Base-by-base conservation (phyloP, 148 eudicot genomes). In the Nyssa sinensis region DNA sequence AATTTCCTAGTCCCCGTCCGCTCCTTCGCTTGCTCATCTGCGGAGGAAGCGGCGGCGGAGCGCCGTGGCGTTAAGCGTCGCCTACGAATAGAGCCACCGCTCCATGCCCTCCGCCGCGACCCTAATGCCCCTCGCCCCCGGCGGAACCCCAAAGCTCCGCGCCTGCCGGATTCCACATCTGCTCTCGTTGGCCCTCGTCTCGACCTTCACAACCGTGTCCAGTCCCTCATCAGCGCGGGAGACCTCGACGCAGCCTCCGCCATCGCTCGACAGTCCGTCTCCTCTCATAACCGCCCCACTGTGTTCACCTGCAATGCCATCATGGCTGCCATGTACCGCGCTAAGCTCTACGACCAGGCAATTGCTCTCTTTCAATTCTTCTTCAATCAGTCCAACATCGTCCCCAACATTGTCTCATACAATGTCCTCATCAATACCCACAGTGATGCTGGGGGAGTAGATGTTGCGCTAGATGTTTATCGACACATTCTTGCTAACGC, bases 21-120 rank as follows among this genome's bases (percentile, higher is more conserved):
- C 60, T 65, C 82, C 39, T 71, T 77, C 71, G 84, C 89, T 25
- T 87, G 81, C 86, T 84, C 96, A 79, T 88, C 93, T 51, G 92
- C 91, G 49, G 96, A 91, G 68, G 96, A 91, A 81, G 96, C 96
- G 63, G 96, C 96, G 2, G 93, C 96, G 1, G 96, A 91, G 70
- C 93, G 96, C 68, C 91, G 93, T 77, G n/a, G n/a, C n/a, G n/a
- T n/a, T n/a, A 88, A 91, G 69, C 89, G 93, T 51, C 85, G 91
- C 73, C n/a, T n/a, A n/a, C 89, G 96, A 12, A 87, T 91, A 35
- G 92, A 91, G 69, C 96, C 96, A 5, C 96, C 96, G 0, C 86
- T 91, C 35, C 81, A 84, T 80, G 88, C 92, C 35, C 92, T 89
- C 82, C 88, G 88, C 39, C 84, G 81, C 2, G 80, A 84, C 21